Conservation (phyloP, 768 basidiomycete genomes). For the Kwoniella sp. region DNA sequence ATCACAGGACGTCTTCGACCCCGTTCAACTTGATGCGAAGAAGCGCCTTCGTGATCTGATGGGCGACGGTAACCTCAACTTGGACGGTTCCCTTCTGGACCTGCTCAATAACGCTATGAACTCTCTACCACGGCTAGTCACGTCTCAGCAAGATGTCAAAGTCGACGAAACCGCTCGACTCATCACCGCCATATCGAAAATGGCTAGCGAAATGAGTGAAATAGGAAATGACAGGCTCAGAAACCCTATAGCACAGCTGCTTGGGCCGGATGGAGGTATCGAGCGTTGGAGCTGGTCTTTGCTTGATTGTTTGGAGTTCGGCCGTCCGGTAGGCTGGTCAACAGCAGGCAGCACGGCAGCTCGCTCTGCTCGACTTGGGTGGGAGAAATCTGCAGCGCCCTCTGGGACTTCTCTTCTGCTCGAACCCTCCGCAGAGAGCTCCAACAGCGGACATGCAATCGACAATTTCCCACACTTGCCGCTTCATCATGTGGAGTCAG, state of each 20-base stretch:
- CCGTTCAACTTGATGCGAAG: constrained; percentile 31
- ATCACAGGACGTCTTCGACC: constrained; percentile 52
- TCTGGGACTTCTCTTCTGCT: constrained; percentile 1
- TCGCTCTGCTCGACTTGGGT: constrained; percentile 36
- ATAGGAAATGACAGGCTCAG: constrained; percentile 2
- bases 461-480: constrained; percentile 43
- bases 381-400: constrained; percentile 27
- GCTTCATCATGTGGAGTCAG: constrained; percentile 43
- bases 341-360: constrained; percentile 12
- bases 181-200: constrained; percentile 70
- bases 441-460: neutral
- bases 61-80: constrained; percentile 29
- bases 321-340: constrained; percentile 57
- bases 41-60: constrained; percentile 20
- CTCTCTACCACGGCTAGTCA: constrained; percentile 71
- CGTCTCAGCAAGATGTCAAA: constrained; percentile 71
- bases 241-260: constrained; percentile 59
- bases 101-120: constrained; percentile 68
- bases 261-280: constrained; percentile 79
- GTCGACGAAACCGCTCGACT: constrained; percentile 69
- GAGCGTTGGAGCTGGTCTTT: constrained; percentile 92
- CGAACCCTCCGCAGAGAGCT: neutral
- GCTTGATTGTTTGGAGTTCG: constrained; percentile 77
- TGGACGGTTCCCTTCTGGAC: constrained; percentile 62
- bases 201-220: constrained; percentile 50